Evolutionary conservation across 306 rosid genomes (phyloP).

Genomic region (Cucurbita argyrosperma): DNA sequence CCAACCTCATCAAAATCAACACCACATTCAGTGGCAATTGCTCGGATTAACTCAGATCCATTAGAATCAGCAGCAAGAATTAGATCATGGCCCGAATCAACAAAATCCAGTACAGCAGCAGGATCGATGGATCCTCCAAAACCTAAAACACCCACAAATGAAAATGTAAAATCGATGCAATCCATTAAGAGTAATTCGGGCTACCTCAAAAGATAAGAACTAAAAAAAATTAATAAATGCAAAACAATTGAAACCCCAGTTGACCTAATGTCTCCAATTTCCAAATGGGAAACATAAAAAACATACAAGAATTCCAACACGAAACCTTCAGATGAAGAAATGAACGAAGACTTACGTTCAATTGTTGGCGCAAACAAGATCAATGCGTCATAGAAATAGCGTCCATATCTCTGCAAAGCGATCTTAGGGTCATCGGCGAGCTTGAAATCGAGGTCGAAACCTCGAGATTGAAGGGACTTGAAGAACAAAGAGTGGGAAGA

Average conservation of each 20-base stretch:
- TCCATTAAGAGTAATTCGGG: not conserved
- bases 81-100: slow-evolving; percentile 93
- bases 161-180: not conserved
- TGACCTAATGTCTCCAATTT: not conserved
- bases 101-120: slow-evolving; percentile 74
- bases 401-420: slow-evolving; percentile 69
- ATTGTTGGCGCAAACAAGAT: slow-evolving; percentile 67
- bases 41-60: slow-evolving; percentile 81
- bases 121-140: slow-evolving; percentile 81
- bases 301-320: not conserved
- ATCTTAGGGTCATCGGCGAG: slow-evolving; percentile 87
- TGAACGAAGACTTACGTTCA: slow-evolving; percentile 40
- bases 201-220: not conserved
- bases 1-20: slow-evolving; percentile 95
- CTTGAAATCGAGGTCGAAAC: slow-evolving; percentile 82
- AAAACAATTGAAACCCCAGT: not conserved
- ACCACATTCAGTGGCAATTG: slow-evolving; percentile 74
- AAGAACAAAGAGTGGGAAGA: slow-evolving; percentile 81
- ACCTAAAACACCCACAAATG: slow-evolving; percentile 28
- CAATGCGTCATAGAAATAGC: slow-evolving; percentile 67
- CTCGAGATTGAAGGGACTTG: slow-evolving; percentile 74
- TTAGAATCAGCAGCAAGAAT: slow-evolving; percentile 58
- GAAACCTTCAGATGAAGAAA: not conserved
- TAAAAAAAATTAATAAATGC: not conserved
- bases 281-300: not conserved